phyloP scores from a whole-genome alignment of 2,329 filamentous ascomycete genomes.

The Amesomyces nigricolor region DNA sequence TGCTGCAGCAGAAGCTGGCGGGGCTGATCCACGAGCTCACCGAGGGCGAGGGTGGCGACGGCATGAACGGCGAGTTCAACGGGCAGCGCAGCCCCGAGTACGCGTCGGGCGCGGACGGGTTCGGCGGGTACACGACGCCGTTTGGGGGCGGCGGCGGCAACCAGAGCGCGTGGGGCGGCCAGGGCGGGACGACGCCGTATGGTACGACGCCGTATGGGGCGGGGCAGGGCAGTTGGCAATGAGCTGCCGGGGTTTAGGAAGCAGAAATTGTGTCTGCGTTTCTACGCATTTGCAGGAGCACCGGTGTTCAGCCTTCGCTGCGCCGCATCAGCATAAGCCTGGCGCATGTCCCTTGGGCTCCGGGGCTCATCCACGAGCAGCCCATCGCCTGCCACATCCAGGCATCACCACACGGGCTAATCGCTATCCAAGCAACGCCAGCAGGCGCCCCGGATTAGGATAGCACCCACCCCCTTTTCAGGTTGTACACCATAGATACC shows the following conservation, averaged over 20 bases:
- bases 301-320: too few species aligned
- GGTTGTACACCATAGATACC: slow-evolving; percentile 7
- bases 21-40: slow-evolving; percentile 53
- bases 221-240: slow-evolving; percentile 47
- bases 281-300: background rate
- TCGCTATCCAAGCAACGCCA: background rate
- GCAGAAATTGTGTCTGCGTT: background rate
- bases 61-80: slow-evolving; percentile 48
- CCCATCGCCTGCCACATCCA: background rate
- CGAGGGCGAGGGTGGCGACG: slow-evolving; percentile 40
- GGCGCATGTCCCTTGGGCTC: too few species aligned
- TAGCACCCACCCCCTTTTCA: background rate
- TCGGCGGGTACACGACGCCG: slow-evolving; percentile 63
- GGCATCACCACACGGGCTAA: background rate
- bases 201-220: slow-evolving; percentile 44
- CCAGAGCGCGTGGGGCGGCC: slow-evolving; percentile 61
- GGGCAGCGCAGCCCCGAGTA: slow-evolving; percentile 63
- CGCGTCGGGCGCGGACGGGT: slow-evolving; percentile 50
- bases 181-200: slow-evolving; percentile 44
- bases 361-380: background rate
- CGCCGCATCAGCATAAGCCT: too few species aligned
- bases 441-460: background rate
- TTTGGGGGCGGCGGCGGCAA: slow-evolving; percentile 50
- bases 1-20: slow-evolving; percentile 86
- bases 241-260: slow-evolving; percentile 2